Evolutionary conservation across 2,329 filamentous ascomycete genomes (phyloP), one percentile per base, ranked within the genome.

Genomic region (Herpotrichia juniperi): DNA sequence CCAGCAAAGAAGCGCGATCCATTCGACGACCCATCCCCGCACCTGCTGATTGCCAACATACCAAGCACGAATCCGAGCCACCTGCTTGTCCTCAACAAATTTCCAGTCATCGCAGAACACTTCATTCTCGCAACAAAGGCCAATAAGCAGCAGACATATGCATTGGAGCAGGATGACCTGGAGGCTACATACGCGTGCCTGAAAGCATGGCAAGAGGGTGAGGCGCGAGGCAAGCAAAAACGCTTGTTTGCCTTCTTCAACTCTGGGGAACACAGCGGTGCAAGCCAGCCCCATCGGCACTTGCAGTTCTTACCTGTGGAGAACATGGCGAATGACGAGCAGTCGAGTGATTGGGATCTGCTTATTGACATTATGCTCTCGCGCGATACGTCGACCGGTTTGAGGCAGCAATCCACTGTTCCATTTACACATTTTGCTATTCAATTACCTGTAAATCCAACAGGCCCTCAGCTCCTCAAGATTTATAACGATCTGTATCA

Each of bases 1-100:
- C 53, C 61, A 1, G 62, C 59, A 48, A 62, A 66, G 54, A 72
- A 68, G 44, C 50, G 65, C 39, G 83, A 91, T 67, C 87, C 87
- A 3, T 91, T 91, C 69, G 84, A 82, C 28, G 78, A 84, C 53
- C 87, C 87, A 0, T 71, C 80, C 0, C 63, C 76, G 2, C 76
- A 79, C 4, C 75, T 83, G 9, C 80, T 88, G 50, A 76, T 87
- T 31, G 72, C 86, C 37, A 70, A 81, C 14, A 64, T 89, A 7
- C 76, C 73, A 1, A 53, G 76, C 1, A 28, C 54, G 2, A 46
- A 67, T 21, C 76, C 83, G 0, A 70, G 76, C 8, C 87, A 91
- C 69, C 79, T 81, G 52, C 78, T 91, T 35, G 83, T 91, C 1
- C 76, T 91, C 34, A 91, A 91, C 78, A 91, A 91, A 71, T 91